Percentiles rank a stretch among this genome's conserved stretches.
Conservation (phyloP, 2,329 filamentous ascomycete genomes). For the Pseudocercospora vitis region DNA sequence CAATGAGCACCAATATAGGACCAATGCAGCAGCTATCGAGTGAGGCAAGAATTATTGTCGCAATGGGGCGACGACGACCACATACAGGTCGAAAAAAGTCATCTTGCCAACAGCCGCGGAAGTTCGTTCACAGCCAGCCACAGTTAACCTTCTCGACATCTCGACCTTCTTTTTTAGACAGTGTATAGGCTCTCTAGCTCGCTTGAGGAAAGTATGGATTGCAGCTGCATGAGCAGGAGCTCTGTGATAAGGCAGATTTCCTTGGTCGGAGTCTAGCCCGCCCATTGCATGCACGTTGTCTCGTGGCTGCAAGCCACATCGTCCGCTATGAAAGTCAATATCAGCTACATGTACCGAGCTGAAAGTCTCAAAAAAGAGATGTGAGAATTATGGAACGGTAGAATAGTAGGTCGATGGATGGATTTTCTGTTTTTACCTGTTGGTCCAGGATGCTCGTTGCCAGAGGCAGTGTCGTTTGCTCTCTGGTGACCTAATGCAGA, state of each 20-base stretch:
- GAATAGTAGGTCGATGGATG: too few species aligned
- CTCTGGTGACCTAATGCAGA: too few species aligned
- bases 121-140: background rate
- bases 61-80: background rate
- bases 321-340: slow-evolving; percentile 3
- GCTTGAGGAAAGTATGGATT: background rate
- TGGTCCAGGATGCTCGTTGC: too few species aligned
- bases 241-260: slow-evolving; percentile 2
- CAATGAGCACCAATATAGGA: too few species aligned
- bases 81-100: background rate
- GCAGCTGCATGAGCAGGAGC: background rate
- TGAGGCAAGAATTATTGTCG: background rate
- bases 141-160: background rate
- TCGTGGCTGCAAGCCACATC: background rate
- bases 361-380: too few species aligned
- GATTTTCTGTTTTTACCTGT: too few species aligned
- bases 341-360: background rate
- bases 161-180: background rate
- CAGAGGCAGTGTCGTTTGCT: too few species aligned
- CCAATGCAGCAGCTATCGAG: background rate
- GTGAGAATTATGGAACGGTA: too few species aligned
- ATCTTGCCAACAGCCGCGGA: background rate
- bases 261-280: background rate
- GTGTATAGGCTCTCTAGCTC: background rate
- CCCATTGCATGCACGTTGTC: background rate